Conservation (phyloP, 371 early-diverging fungal species). For the Mortierella polycephala region DNA sequence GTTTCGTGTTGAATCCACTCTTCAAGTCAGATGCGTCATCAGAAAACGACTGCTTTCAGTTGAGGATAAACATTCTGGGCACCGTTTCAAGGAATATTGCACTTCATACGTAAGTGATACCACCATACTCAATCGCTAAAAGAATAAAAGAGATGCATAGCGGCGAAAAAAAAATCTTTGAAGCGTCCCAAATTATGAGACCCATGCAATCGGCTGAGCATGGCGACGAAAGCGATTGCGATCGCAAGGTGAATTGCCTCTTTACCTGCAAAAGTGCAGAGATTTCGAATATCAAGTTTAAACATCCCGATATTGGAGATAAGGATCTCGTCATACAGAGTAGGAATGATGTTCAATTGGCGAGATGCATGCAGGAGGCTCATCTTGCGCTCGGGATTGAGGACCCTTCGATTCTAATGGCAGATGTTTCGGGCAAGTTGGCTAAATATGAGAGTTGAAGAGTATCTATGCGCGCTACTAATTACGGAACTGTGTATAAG, state of each 20-base stretch:
- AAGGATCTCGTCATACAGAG: slow-evolving; percentile 13
- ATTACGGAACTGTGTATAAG: no score
- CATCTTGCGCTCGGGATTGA: slow-evolving; percentile 13
- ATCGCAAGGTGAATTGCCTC: slow-evolving; percentile 14
- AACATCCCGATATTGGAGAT: not conserved
- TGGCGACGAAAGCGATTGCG: slow-evolving; percentile 14
- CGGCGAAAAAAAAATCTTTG: slow-evolving; percentile 7
- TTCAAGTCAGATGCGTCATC: not conserved
- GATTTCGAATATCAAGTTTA: slow-evolving; percentile 22
- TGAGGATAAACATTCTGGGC: not conserved
- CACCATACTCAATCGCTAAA: no score
- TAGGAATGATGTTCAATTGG: slow-evolving; percentile 15
- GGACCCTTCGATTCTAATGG: slow-evolving; percentile 22
- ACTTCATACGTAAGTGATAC: slow-evolving; percentile 11
- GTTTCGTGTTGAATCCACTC: not conserved
- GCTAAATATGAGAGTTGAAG: no score
- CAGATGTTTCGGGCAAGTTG: slow-evolving; percentile 21
- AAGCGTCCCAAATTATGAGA: slow-evolving; percentile 10
- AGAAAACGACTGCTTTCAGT: slow-evolving; percentile 5
- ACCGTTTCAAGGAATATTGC: not conserved
- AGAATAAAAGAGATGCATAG: not conserved
- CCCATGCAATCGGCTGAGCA: slow-evolving; percentile 15
- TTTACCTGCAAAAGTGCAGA: slow-evolving; percentile 14
- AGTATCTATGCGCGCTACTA: not conserved
- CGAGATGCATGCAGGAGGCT: slow-evolving; percentile 20